Evolutionary conservation across 495 filamentous ascomycete species (phyloP).

Genomic region (Hypoxylon cercidicola): DNA sequence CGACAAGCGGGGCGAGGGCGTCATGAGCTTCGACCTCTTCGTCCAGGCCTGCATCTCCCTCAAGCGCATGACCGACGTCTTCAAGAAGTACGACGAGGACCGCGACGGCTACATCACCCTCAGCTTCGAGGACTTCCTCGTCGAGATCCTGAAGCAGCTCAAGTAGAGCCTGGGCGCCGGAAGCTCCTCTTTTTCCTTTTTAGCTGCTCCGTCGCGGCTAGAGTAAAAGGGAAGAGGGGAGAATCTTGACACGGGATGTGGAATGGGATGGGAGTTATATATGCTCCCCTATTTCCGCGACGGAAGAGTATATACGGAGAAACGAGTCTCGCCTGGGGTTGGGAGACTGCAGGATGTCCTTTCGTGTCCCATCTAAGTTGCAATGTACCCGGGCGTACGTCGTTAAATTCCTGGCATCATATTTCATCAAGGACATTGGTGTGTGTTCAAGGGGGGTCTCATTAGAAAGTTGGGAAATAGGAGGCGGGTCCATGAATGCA

Average conservation of each 20-base stretch:
- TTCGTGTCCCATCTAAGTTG: not conserved
- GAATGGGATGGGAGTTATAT: too few species aligned
- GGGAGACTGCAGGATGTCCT: not conserved
- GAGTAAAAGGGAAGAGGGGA: not conserved
- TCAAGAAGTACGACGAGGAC: slow-evolving; percentile 98
- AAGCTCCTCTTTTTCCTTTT: not conserved
- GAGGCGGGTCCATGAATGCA: slow-evolving; percentile 10
- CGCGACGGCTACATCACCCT: slow-evolving; percentile 90
- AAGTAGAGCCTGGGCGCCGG: slow-evolving; percentile 41
- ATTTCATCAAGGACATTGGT: not conserved
- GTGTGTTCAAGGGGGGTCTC: not conserved
- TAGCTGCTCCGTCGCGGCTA: not conserved
- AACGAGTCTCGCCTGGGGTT: not conserved
- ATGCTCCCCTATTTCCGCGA: not conserved
- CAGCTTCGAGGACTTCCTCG: slow-evolving; percentile 84
- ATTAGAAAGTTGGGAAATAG: not conserved
- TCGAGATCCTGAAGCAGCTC: slow-evolving; percentile 65
- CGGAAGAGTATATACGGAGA: not conserved
- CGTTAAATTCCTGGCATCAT: not conserved
- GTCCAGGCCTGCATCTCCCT: slow-evolving; percentile 96
- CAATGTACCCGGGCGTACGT: not conserved
- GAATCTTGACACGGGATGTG: too few species aligned
- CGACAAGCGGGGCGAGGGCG: slow-evolving; percentile 68
- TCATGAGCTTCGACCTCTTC: slow-evolving; percentile 96
- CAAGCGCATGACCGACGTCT: slow-evolving; percentile 98